These are phyloP conservation scores for Fusarium buharicum DNA, from an alignment of 2,329 filamentous ascomycete species.

Conservation along the genomic window DNA sequence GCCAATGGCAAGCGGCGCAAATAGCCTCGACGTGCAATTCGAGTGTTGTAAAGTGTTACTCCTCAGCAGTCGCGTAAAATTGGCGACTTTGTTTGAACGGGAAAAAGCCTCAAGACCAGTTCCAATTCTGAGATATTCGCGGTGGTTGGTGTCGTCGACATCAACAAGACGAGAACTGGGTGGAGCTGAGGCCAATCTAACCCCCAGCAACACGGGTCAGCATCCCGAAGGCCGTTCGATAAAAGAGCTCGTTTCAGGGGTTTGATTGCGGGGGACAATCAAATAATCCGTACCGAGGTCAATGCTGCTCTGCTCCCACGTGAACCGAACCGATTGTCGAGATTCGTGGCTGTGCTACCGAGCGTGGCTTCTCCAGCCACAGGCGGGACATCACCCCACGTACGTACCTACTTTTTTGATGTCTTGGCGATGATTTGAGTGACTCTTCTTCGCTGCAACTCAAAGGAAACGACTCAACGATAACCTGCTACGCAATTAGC, in stretches of 20 bases:
- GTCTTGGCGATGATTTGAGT: constrained; percentile 42
- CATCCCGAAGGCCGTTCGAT: constrained; percentile 41
- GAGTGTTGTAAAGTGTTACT: neutral
- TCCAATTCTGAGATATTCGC: constrained; percentile 41
- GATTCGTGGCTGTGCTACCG: constrained; percentile 21
- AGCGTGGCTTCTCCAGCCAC: constrained; percentile 35
- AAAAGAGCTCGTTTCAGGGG: constrained; percentile 42
- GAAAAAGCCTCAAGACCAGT: constrained; percentile 29
- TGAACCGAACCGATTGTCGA: constrained; percentile 35
- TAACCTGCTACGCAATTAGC: constrained; percentile 7
- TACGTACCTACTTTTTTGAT: constrained; percentile 40
- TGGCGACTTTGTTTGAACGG: constrained; percentile 23
- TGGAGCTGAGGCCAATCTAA: constrained; percentile 45
- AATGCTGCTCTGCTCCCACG: constrained; percentile 24
- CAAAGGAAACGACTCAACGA: constrained; percentile 36
- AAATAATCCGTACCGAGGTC: constrained; percentile 46
- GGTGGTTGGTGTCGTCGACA: constrained; percentile 47
- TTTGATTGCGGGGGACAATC: constrained; percentile 39
- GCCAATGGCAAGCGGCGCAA: constrained; percentile 38
- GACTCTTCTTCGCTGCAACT: constrained; percentile 45
- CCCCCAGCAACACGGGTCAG: constrained; percentile 45
- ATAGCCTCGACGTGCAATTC: constrained; percentile 25
- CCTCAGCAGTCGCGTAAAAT: constrained; percentile 20
- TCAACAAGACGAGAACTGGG: constrained; percentile 39
- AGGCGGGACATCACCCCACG: constrained; percentile 39